Conservation (phyloP, 768 basidiomycete species). For the Leucocoprinus sp. region DNA sequence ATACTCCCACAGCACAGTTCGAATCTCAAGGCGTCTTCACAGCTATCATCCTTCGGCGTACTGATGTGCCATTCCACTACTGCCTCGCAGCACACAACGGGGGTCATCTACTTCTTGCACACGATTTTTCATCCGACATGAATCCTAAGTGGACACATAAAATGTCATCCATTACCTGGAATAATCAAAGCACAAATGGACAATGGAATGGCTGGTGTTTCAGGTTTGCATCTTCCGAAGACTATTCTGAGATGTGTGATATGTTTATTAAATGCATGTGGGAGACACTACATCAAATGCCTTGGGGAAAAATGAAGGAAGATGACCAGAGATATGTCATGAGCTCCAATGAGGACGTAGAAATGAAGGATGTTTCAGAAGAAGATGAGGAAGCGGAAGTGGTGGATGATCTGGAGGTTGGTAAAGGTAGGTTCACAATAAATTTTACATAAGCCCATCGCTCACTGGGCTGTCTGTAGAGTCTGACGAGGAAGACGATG, state of each 20-base stretch:
- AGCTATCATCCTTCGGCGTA: constrained; percentile 44
- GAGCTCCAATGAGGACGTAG: constrained; percentile 76
- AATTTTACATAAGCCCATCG: not conserved
- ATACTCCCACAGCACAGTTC: constrained; percentile 40
- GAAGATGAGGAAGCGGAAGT: constrained; percentile 79
- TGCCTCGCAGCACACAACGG: constrained; percentile 50
- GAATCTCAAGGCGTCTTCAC: constrained; percentile 42
- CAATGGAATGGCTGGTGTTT: constrained; percentile 76
- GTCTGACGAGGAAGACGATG: constrained; percentile 38
- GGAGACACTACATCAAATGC: constrained; percentile 66
- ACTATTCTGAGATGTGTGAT: constrained; percentile 51
- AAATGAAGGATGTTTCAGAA: constrained; percentile 74
- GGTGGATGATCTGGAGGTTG: constrained; percentile 53
- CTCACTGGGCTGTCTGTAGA: constrained; percentile 22
- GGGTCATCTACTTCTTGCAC: constrained; percentile 45
- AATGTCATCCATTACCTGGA: constrained; percentile 82
- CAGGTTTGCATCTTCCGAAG: constrained; percentile 48
- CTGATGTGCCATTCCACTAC: constrained; percentile 41
- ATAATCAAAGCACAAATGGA: constrained; percentile 49
- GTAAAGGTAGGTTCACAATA: constrained; percentile 38
- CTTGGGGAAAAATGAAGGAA: constrained; percentile 76
- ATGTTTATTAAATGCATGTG: constrained; percentile 67
- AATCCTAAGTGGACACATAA: constrained; percentile 60
- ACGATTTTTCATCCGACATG: constrained; percentile 59
- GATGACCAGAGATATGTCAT: constrained; percentile 87